These are phyloP conservation scores for Alternaria ventricosa DNA, from an alignment of 2,329 filamentous ascomycete species.

Conservation along the genomic window DNA sequence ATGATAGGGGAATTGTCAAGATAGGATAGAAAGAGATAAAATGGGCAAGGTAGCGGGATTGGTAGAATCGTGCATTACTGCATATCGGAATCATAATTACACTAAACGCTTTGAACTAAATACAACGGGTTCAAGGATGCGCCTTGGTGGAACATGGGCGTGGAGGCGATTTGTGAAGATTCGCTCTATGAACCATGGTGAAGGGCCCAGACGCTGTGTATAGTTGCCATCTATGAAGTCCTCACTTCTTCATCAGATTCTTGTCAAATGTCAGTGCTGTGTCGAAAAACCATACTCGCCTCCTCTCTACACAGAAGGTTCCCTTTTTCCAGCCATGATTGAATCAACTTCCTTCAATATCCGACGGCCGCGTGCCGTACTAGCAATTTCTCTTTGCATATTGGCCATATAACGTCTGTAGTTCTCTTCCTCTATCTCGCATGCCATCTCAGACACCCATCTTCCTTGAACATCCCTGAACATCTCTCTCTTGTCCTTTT, in stretches of 20 bases:
- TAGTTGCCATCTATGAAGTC: neutral
- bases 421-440: neutral
- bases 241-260: neutral
- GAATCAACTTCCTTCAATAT: neutral
- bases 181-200: neutral
- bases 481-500: neutral
- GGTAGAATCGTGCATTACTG: neutral
- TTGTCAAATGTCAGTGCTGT: neutral
- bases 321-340: neutral
- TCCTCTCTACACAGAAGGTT: neutral
- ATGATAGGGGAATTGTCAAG: neutral
- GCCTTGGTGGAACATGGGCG: neutral
- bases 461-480: neutral
- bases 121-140: neutral
- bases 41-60: neutral
- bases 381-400: neutral
- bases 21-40: neutral
- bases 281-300: neutral
- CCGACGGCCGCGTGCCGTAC: neutral
- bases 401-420: neutral
- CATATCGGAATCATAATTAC: neutral
- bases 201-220: neutral
- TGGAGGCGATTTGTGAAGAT: neutral
- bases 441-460: neutral
- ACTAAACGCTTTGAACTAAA: neutral